Evolutionary conservation across 805 yeast species (phyloP).

Genomic region (Clavispora phyllophila): DNA sequence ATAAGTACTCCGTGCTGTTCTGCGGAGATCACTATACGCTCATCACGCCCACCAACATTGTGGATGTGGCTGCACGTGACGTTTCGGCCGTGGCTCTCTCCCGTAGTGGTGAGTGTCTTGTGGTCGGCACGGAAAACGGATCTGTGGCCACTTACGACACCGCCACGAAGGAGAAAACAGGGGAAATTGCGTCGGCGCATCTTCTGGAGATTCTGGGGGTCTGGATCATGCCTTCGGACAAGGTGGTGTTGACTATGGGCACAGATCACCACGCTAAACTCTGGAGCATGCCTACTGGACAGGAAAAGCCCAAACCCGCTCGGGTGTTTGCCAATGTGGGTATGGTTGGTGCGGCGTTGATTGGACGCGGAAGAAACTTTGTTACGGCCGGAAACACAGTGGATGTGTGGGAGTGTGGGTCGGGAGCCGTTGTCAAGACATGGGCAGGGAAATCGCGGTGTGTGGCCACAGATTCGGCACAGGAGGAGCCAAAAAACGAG

Average conservation of each 20-base stretch:
- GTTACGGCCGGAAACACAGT: slow-evolving; percentile 57
- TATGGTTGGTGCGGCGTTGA: slow-evolving; percentile 45
- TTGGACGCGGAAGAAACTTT: slow-evolving; percentile 67
- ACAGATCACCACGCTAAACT: slow-evolving; percentile 54
- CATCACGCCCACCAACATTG: background rate
- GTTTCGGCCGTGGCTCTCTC: slow-evolving; percentile 6
- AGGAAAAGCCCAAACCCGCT: slow-evolving; percentile 12
- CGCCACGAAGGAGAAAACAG: background rate
- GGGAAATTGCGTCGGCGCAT: slow-evolving; percentile 40
- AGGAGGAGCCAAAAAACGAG: too few species aligned
- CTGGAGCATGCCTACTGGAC: slow-evolving; percentile 42
- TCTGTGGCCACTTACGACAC: slow-evolving; percentile 5
- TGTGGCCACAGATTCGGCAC: background rate
- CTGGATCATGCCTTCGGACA: slow-evolving; percentile 57
- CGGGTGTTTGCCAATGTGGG: slow-evolving; percentile 43
- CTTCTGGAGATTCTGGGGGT: slow-evolving; percentile 39
- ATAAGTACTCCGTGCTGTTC: slow-evolving; percentile 2
- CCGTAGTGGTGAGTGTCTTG: slow-evolving; percentile 2
- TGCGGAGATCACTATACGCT: slow-evolving; percentile 3
- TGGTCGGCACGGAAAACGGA: slow-evolving; percentile 10
- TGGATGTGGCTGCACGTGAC: slow-evolving; percentile 1
- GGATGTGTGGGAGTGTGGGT: slow-evolving; percentile 66
- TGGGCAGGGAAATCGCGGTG: background rate
- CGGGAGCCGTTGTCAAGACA: slow-evolving; percentile 30
- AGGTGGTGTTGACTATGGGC: slow-evolving; percentile 56